Conservation (phyloP, 2,329 filamentous ascomycete species). For the Fusarium nanum region DNA sequence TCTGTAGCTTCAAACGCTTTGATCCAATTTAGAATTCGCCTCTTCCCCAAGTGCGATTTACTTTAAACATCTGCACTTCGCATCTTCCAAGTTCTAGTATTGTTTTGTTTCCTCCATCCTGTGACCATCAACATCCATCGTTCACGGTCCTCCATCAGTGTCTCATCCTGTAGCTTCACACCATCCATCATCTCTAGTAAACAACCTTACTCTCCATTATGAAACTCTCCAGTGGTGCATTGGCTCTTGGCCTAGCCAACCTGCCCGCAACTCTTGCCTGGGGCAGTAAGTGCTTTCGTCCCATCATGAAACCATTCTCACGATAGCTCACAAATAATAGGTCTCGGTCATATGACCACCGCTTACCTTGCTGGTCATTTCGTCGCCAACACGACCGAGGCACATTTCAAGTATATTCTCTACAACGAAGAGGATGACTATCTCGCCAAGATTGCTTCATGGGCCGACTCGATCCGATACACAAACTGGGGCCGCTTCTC, state of each 20-base stretch:
- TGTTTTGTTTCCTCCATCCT: background rate
- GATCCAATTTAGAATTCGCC: constrained; percentile 25
- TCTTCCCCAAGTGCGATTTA: constrained; percentile 1
- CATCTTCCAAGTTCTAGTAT: background rate
- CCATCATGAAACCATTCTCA: background rate
- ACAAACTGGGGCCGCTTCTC: constrained; percentile 72
- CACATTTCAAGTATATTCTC: constrained; percentile 68
- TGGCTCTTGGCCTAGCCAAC: constrained; percentile 50
- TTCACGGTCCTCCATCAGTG: constrained; percentile 2
- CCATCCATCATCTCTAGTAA: background rate
- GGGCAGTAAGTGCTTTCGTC: constrained; percentile 55
- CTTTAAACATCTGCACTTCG: constrained; percentile 18
- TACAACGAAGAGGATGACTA: constrained; percentile 66
- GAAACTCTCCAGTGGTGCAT: constrained; percentile 48
- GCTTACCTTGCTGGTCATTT: constrained; percentile 72
- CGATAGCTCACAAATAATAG: constrained; percentile 49
- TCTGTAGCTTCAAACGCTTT: constrained; percentile 25
- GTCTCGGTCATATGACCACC: constrained; percentile 73
- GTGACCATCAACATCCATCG: background rate
- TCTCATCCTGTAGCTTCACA: background rate
- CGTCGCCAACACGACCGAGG: constrained; percentile 65
- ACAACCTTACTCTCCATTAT: constrained; percentile 38
- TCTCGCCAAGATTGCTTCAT: constrained; percentile 72
- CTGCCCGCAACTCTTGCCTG: constrained; percentile 54
- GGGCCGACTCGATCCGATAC: constrained; percentile 75